A percentile compares a stretch with the other conserved stretches of the same genome.
Conservation (phyloP, 139 green algal species). For the Chlorokybus atmophyticus region DNA sequence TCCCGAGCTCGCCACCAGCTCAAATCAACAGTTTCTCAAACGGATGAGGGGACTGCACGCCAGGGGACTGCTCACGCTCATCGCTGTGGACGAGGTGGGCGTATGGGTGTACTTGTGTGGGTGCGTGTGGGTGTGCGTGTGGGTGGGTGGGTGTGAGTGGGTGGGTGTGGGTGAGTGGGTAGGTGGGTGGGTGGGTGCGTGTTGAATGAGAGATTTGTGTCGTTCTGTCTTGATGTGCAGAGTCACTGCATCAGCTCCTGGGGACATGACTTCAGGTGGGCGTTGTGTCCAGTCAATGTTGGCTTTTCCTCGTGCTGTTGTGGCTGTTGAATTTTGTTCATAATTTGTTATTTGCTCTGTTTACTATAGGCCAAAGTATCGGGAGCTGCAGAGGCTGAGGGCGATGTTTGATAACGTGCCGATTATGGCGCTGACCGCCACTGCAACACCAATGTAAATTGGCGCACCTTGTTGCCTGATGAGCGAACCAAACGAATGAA, state of each 20-base stretch:
- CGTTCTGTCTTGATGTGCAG: constrained; percentile 9
- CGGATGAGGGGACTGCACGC: constrained; percentile 12
- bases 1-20: constrained; percentile 20
- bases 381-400: constrained; percentile 14
- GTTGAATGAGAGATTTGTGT: no score
- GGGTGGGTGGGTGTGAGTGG: not conserved
- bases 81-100: constrained; percentile 31
- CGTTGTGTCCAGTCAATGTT: not conserved
- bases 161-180: not conserved
- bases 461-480: not conserved
- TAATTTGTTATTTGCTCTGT: not conserved
- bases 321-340: not conserved
- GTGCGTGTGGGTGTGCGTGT: not conserved
- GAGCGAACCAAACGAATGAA: not conserved
- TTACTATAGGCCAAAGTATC: constrained; percentile 19
- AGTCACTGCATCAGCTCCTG: constrained; percentile 33
- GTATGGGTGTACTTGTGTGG: not conserved
- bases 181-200: no score
- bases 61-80: constrained; percentile 11
- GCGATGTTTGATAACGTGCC: constrained; percentile 18
- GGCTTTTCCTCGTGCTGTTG: not conserved
- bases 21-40: not conserved
- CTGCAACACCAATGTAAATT: constrained; percentile 12
- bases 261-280: constrained; percentile 30
- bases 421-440: constrained; percentile 31